Base-by-base conservation (phyloP, 2,329 filamentous ascomycete species). In the Neonectria magnoliae region DNA sequence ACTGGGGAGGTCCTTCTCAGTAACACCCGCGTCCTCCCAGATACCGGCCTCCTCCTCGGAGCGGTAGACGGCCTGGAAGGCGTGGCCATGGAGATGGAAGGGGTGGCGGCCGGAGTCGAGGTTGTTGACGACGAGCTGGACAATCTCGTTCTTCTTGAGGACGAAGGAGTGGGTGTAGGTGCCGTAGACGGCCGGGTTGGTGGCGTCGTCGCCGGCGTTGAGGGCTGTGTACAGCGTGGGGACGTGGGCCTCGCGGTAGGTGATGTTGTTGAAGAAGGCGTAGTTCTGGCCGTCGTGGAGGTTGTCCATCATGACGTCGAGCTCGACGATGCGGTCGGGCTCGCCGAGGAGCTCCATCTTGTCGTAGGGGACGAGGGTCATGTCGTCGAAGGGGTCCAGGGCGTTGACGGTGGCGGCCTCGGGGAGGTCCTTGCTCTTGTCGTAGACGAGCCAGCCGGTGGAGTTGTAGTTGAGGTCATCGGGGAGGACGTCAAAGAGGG, bases 201-300 rank as follows among this genome's bases (percentile, higher is more conserved):
- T 83, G 9, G 88, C 86, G 22, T 84, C 80, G 54, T 92, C 80
- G 8, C 87, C 88, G 1, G 88, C 79, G 0, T 87, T 88, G 5
- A 97, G 83, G 1, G 86, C 92, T 1, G 91, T 93, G 82, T 94
- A 97, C 0, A 97, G 83, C 0, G 90, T 89, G 0, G 93, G 94
- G 0, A 97, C 93, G 75, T 93, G 92, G 52, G 92, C 92, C 0
- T 78, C 60, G 3, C 87, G 85, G 77, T 94, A 97, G 47, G 91
- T 93, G 68, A 93, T 87, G 77, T 92, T 89, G 82, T 95, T 94
- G 81, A 92, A 88, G 79, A 90, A 90, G 67, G 88, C 90, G 68
- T 83, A 83, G 73, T 83, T 84, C 56, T 85, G 84, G 14, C 90
- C 90, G 66, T 93, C 84, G 22, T 81, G 81, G 6, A 91, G 82